phyloP scores from a whole-genome alignment of 2,329 filamentous ascomycete species.

The Rosellinia necatrix region DNA sequence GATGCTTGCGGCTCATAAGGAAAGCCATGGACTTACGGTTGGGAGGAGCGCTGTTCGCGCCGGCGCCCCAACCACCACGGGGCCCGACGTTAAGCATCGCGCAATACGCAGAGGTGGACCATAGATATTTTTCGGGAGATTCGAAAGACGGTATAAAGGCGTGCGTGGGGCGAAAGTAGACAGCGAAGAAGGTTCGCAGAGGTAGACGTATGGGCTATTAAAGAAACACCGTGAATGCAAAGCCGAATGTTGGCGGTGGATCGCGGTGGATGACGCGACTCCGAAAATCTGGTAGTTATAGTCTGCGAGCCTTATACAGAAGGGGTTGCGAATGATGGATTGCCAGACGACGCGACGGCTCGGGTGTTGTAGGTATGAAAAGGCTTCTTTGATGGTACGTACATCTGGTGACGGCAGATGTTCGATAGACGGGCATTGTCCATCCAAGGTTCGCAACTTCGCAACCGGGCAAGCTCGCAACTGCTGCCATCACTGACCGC shows the following conservation, averaged over 20 bases:
- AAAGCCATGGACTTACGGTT: slow-evolving; percentile 40
- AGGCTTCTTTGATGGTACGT: slow-evolving; percentile 4
- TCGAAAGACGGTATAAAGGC: not conserved
- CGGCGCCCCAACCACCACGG: slow-evolving; percentile 36
- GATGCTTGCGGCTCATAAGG: slow-evolving; percentile 25
- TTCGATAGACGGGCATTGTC: slow-evolving; percentile 10
- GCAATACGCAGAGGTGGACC: slow-evolving; percentile 27
- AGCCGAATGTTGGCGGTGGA: not conserved
- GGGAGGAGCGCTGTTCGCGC: slow-evolving; percentile 27
- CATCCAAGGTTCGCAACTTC: slow-evolving; percentile 8
- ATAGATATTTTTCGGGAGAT: slow-evolving; percentile 23
- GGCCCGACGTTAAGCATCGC: slow-evolving; percentile 38
- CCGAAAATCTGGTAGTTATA: too few relatives aligned
- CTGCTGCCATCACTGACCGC: slow-evolving; percentile 35
- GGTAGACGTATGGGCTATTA: not conserved
- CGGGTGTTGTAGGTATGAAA: not conserved
- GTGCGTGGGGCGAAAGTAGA: not conserved
- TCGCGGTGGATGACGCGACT: too few relatives aligned
- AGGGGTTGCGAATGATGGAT: not conserved
- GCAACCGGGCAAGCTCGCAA: slow-evolving; percentile 33
- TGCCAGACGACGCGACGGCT: not conserved
- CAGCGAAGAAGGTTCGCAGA: not conserved
- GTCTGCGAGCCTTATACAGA: not conserved
- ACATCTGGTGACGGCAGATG: not conserved
- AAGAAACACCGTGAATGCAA: not conserved